Percentiles rank a stretch among this genome's conserved stretches.
Evolutionary conservation across 1,139 yeast species (phyloP).

Genomic region (Hansenula anomala): DNA sequence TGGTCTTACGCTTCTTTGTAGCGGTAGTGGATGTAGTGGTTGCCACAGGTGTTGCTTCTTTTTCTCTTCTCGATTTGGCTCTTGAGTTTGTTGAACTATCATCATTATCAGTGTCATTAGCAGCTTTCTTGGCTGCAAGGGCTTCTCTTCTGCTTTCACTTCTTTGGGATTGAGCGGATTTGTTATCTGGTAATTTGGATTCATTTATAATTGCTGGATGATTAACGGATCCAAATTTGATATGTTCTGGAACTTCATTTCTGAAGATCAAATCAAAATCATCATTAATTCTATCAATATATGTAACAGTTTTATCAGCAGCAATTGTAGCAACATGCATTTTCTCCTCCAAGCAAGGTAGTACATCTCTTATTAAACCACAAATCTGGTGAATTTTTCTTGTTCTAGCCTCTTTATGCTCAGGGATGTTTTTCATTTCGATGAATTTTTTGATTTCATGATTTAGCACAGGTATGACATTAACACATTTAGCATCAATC

Average conservation of each 20-base stretch:
- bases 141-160: slow-evolving; percentile 90
- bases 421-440: slow-evolving; percentile 16
- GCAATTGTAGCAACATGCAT: slow-evolving; percentile 97
- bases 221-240: slow-evolving; percentile 64
- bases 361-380: slow-evolving; percentile 56
- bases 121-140: slow-evolving; percentile 70
- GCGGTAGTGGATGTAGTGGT: slow-evolving; percentile 6
- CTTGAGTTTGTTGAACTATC: slow-evolving; percentile 6
- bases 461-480: slow-evolving; percentile 65
- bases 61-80: slow-evolving; percentile 9
- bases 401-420: slow-evolving; percentile 7
- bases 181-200: slow-evolving; percentile 38
- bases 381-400: slow-evolving; percentile 29
- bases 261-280: slow-evolving; percentile 72
- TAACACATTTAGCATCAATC: slow-evolving; percentile 89
- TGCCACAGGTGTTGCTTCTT: slow-evolving; percentile 12
- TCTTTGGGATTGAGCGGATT: slow-evolving; percentile 65
- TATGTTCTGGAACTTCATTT: slow-evolving; percentile 61
- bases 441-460: slow-evolving; percentile 54
- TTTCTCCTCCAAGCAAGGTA: slow-evolving; percentile 94
- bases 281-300: slow-evolving; percentile 68
- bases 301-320: slow-evolving; percentile 67
- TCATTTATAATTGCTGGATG: slow-evolving; percentile 83
- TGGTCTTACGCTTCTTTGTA: slow-evolving; percentile 18
- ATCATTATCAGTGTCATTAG: slow-evolving; percentile 13